Evolutionary conservation across 371 early-diverging fungal genomes (phyloP), one percentile per base, ranked within the genome.

Genomic region (Saksenaea oblongispora): DNA sequence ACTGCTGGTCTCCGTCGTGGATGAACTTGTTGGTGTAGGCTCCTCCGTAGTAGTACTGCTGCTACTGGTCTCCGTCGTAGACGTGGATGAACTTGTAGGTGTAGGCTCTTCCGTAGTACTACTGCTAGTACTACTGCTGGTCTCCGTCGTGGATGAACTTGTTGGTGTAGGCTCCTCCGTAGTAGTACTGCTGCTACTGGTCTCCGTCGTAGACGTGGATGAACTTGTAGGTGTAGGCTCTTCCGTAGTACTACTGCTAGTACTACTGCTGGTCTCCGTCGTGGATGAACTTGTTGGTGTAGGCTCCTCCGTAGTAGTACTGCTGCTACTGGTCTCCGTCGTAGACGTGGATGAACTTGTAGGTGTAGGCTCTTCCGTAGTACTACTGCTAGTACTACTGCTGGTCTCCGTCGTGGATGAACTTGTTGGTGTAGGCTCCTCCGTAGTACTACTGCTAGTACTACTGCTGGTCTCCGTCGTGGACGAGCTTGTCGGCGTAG

Each of bases 131-230:
- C n/a, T n/a, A n/a, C n/a, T 62, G 55, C 62, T 56, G 18, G 62
- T 42, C 26, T 54, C 61, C 18, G 56, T 53, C 26, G 65, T 39
- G 11, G 56, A n/a, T 34, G 56, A 41, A 2, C n/a, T 47, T 13
- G 56, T 55, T 26, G 39, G 22, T 1, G 57, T 60, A 9, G 63
- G 37, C 27, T 56, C 54, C 28, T 63, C 59, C n/a, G n/a, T n/a
- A n/a, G n/a, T n/a, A n/a, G n/a, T n/a, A 42, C 31, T 44, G 22
- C 66, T 62, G 55, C 62, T 62, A 56, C 62, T 56, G 18, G 62
- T 42, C 26, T 54, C 61, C 18, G 56, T 53, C 26, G 65, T 39
- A 2, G 58, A 24, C 17, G 67, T 53, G 11, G 56, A n/a, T 34
- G 56, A 41, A 2, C n/a, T 47, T 13, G 56, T 55, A 22, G 39